Evolutionary conservation across 768 basidiomycete genomes (phyloP).

Genomic region (Lactarius quietus): DNA sequence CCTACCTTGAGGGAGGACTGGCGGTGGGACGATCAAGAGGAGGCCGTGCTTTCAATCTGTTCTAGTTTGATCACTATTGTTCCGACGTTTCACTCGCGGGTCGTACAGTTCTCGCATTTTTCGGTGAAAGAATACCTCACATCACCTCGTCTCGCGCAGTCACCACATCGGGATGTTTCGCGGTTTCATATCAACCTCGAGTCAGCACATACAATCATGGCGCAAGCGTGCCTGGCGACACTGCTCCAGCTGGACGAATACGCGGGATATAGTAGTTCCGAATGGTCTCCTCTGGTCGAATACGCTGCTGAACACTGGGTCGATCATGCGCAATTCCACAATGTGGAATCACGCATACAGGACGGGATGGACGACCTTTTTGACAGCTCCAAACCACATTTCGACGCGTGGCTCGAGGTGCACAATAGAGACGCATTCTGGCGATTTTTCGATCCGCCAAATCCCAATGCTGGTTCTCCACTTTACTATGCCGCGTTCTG

Average conservation of each 20-base stretch:
- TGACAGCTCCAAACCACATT: not conserved
- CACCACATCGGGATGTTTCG: not conserved
- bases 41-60: no score
- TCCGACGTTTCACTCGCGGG: no score
- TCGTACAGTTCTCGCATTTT: not conserved
- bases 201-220: not conserved
- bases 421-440: no score
- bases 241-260: not conserved
- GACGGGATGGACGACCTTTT: not conserved
- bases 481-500: no score
- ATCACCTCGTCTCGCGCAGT: not conserved
- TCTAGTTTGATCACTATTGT: no score
- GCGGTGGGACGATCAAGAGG: no score
- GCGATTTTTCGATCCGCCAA: no score
- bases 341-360: not conserved
- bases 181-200: not conserved
- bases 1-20: no score
- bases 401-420: not conserved
- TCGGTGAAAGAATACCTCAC: not conserved
- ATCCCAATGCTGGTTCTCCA: no score
- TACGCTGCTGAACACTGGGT: not conserved
- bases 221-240: not conserved
- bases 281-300: not conserved
- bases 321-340: not conserved
- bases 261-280: no score